A percentile compares a stretch with the other conserved stretches of the same genome.
Conservation (phyloP, 75 land plant species). For the Larix kaempferi region DNA sequence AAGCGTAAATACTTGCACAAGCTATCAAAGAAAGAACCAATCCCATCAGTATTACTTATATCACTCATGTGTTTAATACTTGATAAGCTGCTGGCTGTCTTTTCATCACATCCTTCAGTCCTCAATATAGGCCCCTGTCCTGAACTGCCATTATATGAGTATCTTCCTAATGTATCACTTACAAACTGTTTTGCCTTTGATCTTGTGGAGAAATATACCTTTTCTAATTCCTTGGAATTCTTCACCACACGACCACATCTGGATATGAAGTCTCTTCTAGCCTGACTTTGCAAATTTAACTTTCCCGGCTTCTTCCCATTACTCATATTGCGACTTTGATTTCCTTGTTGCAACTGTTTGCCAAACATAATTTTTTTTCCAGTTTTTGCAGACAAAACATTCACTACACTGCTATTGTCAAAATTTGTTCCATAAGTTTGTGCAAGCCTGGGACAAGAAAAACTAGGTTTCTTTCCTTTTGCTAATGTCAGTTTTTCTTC, state of each 20-base stretch:
- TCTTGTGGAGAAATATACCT: slow-evolving; percentile 69
- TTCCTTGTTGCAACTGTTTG: slow-evolving; percentile 6
- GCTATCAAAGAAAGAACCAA: slow-evolving; percentile 63
- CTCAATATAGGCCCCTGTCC: not conserved
- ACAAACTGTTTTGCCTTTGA: slow-evolving; percentile 22
- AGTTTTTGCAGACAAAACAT: not conserved
- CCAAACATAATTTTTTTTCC: slow-evolving; percentile 11
- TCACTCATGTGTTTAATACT: slow-evolving; percentile 11
- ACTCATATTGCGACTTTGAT: not conserved
- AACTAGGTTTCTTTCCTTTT: not conserved
- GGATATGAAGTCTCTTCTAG: slow-evolving; percentile 24
- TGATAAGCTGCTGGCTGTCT: not conserved
- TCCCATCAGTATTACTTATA: slow-evolving; percentile 34
- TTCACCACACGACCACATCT: slow-evolving; percentile 65
- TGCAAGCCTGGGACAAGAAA: not conserved
- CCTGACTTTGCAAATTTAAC: slow-evolving; percentile 15
- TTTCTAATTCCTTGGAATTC: slow-evolving; percentile 70
- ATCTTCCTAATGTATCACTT: not conserved
- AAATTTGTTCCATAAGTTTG: not conserved
- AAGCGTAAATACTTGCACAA: slow-evolving; percentile 67
- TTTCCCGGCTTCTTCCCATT: slow-evolving; percentile 40
- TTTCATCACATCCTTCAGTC: slow-evolving; percentile 1
- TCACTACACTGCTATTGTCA: not conserved
- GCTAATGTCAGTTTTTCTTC: not conserved
- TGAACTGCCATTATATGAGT: not conserved